Evolutionary conservation across 306 rosid genomes (phyloP).

Genomic region (Castanospermum australe): DNA sequence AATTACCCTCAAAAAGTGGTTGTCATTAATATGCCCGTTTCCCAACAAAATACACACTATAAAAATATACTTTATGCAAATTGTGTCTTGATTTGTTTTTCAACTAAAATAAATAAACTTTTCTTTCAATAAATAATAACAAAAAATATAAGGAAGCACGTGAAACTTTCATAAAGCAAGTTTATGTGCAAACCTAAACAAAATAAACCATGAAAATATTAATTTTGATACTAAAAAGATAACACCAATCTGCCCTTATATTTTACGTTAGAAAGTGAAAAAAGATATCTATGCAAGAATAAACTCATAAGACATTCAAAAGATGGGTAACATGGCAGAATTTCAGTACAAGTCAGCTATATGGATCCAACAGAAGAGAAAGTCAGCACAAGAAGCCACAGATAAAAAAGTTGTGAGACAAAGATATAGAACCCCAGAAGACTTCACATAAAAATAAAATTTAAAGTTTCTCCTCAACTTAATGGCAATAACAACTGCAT

Average conservation of each 20-base stretch:
- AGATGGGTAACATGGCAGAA: neutral
- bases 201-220: constrained; percentile 3
- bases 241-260: neutral
- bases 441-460: neutral
- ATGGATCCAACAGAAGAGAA: constrained; percentile 21
- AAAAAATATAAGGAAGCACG: neutral
- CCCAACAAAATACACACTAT: constrained; percentile 1
- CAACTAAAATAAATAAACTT: neutral
- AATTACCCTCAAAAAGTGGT: constrained; percentile 8
- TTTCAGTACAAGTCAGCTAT: neutral
- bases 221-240: neutral
- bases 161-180: constrained; percentile 1
- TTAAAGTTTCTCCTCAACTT: neutral
- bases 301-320: neutral
- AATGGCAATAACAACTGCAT: constrained; percentile 28
- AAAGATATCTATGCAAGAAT: constrained; percentile 12
- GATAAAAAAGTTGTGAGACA: neutral
- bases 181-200: neutral
- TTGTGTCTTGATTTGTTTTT: neutral
- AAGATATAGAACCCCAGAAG: constrained; percentile 17
- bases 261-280: neutral
- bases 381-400: neutral
- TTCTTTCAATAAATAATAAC: neutral
- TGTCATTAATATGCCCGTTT: neutral
- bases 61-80: neutral